Evolutionary conservation across 1,284 basidiomycete species (phyloP), one percentile per base, ranked within the genome.

Genomic region (Xerocomus cyaneibrunnescens): DNA sequence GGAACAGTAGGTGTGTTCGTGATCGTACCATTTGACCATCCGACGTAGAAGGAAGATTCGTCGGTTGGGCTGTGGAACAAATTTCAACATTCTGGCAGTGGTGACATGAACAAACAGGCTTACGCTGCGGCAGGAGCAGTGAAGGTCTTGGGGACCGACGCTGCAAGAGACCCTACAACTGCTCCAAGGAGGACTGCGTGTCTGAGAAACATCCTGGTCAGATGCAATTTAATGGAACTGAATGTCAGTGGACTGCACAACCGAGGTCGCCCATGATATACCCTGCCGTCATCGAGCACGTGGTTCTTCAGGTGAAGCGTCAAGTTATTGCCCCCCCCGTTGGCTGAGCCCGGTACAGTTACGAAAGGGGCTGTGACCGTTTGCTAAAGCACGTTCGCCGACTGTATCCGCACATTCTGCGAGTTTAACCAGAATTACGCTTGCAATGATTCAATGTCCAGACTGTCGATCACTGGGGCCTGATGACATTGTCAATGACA

Each of bases 101-200:
- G 37, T 38, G 4, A 32, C 1, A 13, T 3, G n/a, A 32, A 25
- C 5, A 21, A 38, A 1, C 27, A 5, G 19, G 34, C 67, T 56
- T 54, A 68, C 64, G 60, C 35, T 35, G 64, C 38, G 12, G 67
- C 64, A 25, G 64, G 68, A 5, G 65, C 36, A 34, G 67, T 66
- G 45, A 66, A 66, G 17, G 56, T 64, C 17, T 60, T 31, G 47
- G 54, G 22, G n/a, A 52, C 13, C 2, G 61, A 47, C 8, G 62
- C 60, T 12, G 51, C 68, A 21, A 63, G 49, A 43, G 39, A 44
- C 40, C 40, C 53, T 19, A 44, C 42, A 4, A 32, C 51, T 35
- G 51, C 54, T 31, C 39, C 56, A 23, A 68, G 49, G 36, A 61
- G 45, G 23, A 56, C 7, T 1, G 50, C 36, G 14, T 28, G 30